Evolutionary conservation across 2,329 filamentous ascomycete genomes (phyloP).

Genomic region (Beauveria australis): DNA sequence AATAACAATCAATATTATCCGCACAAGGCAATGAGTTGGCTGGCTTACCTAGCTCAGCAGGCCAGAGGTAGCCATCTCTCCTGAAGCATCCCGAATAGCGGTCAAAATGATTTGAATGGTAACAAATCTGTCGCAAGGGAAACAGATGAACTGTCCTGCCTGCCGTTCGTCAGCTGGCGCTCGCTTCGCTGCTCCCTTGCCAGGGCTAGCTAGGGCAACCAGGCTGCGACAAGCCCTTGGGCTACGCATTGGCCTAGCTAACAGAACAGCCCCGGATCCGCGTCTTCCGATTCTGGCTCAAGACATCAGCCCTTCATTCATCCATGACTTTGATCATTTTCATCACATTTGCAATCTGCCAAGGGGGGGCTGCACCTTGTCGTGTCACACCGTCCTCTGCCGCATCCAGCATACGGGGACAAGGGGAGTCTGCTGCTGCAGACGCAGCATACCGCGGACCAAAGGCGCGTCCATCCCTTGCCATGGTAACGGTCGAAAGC

Average conservation of each 20-base stretch:
- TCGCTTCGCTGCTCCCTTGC: neutral
- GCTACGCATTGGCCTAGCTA: neutral
- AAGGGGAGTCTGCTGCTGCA: neutral
- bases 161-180: neutral
- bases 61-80: too few relatives aligned
- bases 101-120: too few relatives aligned
- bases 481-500: too few relatives aligned
- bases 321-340: neutral
- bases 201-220: too few relatives aligned
- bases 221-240: neutral
- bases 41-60: too few relatives aligned
- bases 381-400: neutral
- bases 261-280: neutral
- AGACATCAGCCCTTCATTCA: neutral
- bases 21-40: too few relatives aligned
- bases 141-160: too few relatives aligned
- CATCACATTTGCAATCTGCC: conserved; percentile 3
- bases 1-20: too few relatives aligned
- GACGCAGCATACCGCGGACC: neutral
- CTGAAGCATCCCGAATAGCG: too few relatives aligned
- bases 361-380: neutral
- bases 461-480: too few relatives aligned
- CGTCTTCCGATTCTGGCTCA: conserved; percentile 1
- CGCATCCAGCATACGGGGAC: neutral
- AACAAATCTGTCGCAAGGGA: too few relatives aligned